These are phyloP conservation scores for Ajuga reptans DNA, from an alignment of 305 asterid species.

Conservation along the genomic window DNA sequence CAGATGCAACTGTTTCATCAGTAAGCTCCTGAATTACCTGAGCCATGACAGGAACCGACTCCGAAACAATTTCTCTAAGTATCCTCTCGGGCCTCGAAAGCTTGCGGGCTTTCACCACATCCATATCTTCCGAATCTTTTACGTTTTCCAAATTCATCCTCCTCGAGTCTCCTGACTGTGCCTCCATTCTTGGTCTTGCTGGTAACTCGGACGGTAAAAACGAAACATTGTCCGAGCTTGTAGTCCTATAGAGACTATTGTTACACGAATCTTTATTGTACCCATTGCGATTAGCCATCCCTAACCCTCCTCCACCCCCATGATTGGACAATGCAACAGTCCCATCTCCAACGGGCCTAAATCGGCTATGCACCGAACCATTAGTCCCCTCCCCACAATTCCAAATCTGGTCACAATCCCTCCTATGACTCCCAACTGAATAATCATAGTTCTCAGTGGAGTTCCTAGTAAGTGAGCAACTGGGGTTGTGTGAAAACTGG, in stretches of 20 bases:
- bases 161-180: conserved; percentile 50
- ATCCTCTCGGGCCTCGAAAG: conserved; percentile 64
- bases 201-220: conserved; percentile 87
- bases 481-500: conserved; percentile 66
- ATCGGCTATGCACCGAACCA: conserved; percentile 79
- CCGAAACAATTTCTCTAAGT: conserved; percentile 66
- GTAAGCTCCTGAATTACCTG: conserved; percentile 71
- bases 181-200: conserved; percentile 58
- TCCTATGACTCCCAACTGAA: conserved; percentile 48
- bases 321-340: conserved; percentile 57
- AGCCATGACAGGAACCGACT: conserved; percentile 62
- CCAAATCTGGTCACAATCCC: conserved; percentile 70
- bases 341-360: conserved; percentile 83
- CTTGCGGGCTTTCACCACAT: conserved; percentile 35
- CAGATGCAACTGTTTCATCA: conserved; percentile 62
- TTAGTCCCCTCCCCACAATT: conserved; percentile 89
- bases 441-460: conserved; percentile 60
- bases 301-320: conserved; percentile 42
- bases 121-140: conserved; percentile 39
- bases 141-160: conserved; percentile 42
- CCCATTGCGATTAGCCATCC: conserved; percentile 30
- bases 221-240: conserved; percentile 64
- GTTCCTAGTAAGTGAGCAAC: conserved; percentile 76
- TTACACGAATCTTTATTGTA: conserved; percentile 48
- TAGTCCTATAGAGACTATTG: conserved; percentile 40